Percentiles rank a stretch among this genome's conserved stretches.
phyloP scores from a whole-genome alignment of 1,284 basidiomycete genomes.

The Naganishia sp. region DNA sequence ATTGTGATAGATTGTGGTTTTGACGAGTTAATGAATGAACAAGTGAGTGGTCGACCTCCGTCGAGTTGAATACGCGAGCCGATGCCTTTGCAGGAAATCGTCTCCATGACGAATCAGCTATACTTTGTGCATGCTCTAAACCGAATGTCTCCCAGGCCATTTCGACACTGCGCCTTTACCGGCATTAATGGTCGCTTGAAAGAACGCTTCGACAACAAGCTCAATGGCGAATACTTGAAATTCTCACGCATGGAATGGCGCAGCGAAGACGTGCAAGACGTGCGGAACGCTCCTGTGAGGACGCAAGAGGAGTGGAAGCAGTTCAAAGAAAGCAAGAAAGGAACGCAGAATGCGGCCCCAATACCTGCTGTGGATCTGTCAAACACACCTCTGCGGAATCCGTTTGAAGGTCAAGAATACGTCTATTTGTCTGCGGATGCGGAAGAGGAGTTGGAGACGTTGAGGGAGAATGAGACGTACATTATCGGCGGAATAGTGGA shows the following conservation, averaged over 20 bases:
- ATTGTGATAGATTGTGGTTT: constrained; percentile 91
- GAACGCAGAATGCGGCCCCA: neutral
- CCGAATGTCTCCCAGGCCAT: constrained; percentile 68
- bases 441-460: constrained; percentile 73
- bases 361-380: neutral
- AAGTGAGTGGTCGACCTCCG: constrained; percentile 61
- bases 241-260: constrained; percentile 84
- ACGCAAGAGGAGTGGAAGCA: constrained; percentile 9
- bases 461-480: constrained; percentile 83
- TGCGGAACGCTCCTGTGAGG: constrained; percentile 29
- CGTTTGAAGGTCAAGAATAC: constrained; percentile 57
- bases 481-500: constrained; percentile 97
- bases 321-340: constrained; percentile 6
- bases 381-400: constrained; percentile 24
- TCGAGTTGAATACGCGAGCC: neutral
- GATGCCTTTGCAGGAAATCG: constrained; percentile 68
- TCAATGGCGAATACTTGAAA: constrained; percentile 69
- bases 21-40: constrained; percentile 90
- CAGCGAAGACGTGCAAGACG: constrained; percentile 57
- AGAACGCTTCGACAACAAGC: constrained; percentile 67
- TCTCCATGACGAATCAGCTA: constrained; percentile 82
- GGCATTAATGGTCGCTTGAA: constrained; percentile 72
- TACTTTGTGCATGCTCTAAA: constrained; percentile 87
- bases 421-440: constrained; percentile 97
- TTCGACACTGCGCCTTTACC: constrained; percentile 72